These are phyloP conservation scores for Aspergillus spinulosporus DNA, from an alignment of 2,329 filamentous ascomycete species.

Conservation along the genomic window DNA sequence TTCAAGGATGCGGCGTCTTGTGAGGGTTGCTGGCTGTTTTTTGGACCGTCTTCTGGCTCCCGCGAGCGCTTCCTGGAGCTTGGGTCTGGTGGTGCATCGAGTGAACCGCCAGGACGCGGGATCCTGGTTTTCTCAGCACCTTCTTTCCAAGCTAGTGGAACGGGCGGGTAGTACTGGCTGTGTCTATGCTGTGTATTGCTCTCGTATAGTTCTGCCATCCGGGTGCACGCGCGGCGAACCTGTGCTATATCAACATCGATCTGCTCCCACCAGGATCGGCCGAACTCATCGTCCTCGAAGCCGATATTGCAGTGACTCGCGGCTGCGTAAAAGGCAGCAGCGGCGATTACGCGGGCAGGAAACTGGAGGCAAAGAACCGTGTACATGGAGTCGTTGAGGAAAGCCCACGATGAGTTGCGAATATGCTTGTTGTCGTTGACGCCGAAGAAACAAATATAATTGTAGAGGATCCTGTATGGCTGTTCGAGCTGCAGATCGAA, in stretches of 20 bases:
- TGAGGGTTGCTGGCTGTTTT: slow-evolving; percentile 14
- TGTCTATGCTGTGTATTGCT: slow-evolving; percentile 45
- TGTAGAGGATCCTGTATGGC: slow-evolving; percentile 80
- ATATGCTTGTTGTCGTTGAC: slow-evolving; percentile 78
- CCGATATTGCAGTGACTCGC: slow-evolving; percentile 70
- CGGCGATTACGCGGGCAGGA: slow-evolving; percentile 76
- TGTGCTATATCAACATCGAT: slow-evolving; percentile 70
- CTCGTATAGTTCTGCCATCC: slow-evolving; percentile 64
- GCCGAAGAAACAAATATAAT: slow-evolving; percentile 71
- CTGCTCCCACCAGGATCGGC: slow-evolving; percentile 83
- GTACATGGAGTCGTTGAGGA: slow-evolving; percentile 85
- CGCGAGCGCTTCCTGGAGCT: slow-evolving; percentile 42
- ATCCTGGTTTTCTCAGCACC: slow-evolving; percentile 41
- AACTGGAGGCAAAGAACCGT: slow-evolving; percentile 83
- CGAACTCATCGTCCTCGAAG: slow-evolving; percentile 72
- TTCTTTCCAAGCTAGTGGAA: slow-evolving; percentile 34
- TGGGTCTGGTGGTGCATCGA: slow-evolving; percentile 21
- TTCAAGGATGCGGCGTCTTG: slow-evolving; percentile 12
- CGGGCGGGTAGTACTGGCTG: slow-evolving; percentile 46
- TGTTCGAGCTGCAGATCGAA: slow-evolving; percentile 92
- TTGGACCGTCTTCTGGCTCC: slow-evolving; percentile 32
- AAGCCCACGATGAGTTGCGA: slow-evolving; percentile 87
- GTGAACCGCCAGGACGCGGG: slow-evolving; percentile 31
- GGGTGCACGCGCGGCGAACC: slow-evolving; percentile 70
- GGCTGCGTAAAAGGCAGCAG: slow-evolving; percentile 82